These are phyloP conservation scores for Physcomitrellopsis africana DNA, from an alignment of 225 moss, liverwort and hornwort genomes.

Conservation along the genomic window DNA sequence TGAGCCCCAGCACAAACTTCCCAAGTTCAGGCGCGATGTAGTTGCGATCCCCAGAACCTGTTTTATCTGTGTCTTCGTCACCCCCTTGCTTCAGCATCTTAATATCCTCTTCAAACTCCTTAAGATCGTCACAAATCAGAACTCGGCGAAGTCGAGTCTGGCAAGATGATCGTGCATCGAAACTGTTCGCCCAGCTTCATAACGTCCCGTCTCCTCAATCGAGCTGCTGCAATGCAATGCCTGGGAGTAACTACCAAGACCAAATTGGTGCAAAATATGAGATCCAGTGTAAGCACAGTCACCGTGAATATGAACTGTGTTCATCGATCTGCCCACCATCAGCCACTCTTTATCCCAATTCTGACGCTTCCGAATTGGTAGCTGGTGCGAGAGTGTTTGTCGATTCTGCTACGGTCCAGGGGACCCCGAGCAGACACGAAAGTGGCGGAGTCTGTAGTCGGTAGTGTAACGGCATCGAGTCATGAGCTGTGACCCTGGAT, in stretches of 20 bases:
- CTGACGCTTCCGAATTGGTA: not conserved
- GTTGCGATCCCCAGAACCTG: slow-evolving; percentile 43
- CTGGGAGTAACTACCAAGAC: not conserved
- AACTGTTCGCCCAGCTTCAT: not conserved
- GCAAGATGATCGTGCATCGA: not conserved
- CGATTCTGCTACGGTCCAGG: too few species aligned
- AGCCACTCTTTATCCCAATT: not conserved
- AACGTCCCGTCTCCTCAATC: not conserved
- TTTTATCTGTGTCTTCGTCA: slow-evolving; percentile 46
- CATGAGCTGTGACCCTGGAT: too few species aligned
- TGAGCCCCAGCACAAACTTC: slow-evolving; percentile 21
- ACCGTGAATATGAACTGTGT: not conserved
- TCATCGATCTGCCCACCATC: not conserved
- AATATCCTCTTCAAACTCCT: not conserved
- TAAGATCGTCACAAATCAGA: not conserved
- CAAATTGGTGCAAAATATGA: not conserved
- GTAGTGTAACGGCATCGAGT: too few species aligned
- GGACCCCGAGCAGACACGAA: too few species aligned
- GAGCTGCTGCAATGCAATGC: not conserved
- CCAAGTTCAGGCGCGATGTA: slow-evolving; percentile 29
- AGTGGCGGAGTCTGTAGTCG: too few species aligned
- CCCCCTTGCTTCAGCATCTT: slow-evolving; percentile 39
- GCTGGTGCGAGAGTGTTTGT: too few species aligned
- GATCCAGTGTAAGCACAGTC: not conserved
- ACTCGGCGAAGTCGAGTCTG: not conserved